phyloP scores from a whole-genome alignment of 139 green algal species.

The Protoeuglena noctilucae region DNA sequence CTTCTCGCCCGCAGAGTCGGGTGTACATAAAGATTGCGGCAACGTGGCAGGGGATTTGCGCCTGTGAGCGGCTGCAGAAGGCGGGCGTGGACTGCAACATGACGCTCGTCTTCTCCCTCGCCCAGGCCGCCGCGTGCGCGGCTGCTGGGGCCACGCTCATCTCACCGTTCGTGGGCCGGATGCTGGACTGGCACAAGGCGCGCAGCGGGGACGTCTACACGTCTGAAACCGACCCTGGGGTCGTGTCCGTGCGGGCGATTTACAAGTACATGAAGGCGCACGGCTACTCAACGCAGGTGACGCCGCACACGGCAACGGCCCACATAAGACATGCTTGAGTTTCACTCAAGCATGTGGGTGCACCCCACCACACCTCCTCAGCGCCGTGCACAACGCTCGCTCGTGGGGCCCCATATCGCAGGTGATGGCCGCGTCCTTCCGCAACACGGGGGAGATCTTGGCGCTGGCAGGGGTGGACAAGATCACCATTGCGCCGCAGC shows the following conservation, averaged over 20 bases:
- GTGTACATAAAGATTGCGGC: slow-evolving; percentile 65
- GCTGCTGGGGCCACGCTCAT: slow-evolving; percentile 66
- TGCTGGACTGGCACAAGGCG: slow-evolving; percentile 73
- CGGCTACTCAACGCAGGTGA: slow-evolving; percentile 48
- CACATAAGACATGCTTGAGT: too few relatives aligned
- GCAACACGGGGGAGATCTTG: slow-evolving; percentile 64
- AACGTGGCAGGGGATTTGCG: slow-evolving; percentile 74
- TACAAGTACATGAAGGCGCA: slow-evolving; percentile 73
- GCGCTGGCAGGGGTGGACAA: slow-evolving; percentile 76
- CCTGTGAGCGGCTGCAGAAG: slow-evolving; percentile 56
- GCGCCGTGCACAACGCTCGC: too few relatives aligned
- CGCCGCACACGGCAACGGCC: too few relatives aligned
- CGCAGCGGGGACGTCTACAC: slow-evolving; percentile 30
- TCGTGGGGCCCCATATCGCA: too few relatives aligned
- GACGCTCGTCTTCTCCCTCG: slow-evolving; percentile 80
- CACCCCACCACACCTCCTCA: too few relatives aligned
- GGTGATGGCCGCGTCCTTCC: slow-evolving; percentile 80
- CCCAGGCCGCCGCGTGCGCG: slow-evolving; percentile 62
- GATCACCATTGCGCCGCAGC: slow-evolving; percentile 68
- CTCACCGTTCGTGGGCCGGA: slow-evolving; percentile 78
- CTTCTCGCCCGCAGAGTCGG: slow-evolving; percentile 3
- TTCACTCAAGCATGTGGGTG: too few relatives aligned
- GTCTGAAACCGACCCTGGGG: slow-evolving; percentile 52
- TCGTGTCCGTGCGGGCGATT: slow-evolving; percentile 48
- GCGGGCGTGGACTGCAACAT: slow-evolving; percentile 79